Base-by-base conservation (phyloP, 1,284 basidiomycete species). In the Chalciporus sp. region DNA sequence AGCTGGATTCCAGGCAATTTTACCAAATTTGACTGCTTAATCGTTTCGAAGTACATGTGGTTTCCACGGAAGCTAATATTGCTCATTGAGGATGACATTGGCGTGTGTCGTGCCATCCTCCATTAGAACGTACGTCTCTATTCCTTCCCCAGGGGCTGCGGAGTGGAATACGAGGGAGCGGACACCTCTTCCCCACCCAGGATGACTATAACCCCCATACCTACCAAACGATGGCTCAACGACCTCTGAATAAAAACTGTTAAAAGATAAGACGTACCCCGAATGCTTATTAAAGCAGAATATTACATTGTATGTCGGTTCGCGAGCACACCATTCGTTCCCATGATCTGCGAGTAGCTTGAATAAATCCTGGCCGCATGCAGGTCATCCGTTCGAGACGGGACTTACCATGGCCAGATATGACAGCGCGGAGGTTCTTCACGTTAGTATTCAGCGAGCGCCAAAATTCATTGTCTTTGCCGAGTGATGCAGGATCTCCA, bases 211-310 rank as follows among this genome's bases (percentile, higher is more conserved):
- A 0, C 85, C 85, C 7, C 86, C 86, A 50, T 88, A 86, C 20
- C 86, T 86, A 19, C 43, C 33, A 35, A 29, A 40, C 5, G 42
- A 7, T 40, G 23, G 39, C 26, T 43, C 14, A 37, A 43, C 48
- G 2, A 8, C 44, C 28, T 29, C 43, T 11, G 28, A 19, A 46
- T 27, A 20, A 8, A 19, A 52, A 47, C 42, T 16, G 28, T 45
- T 17, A 28, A 20, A 41, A 8, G 35, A 28, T 19, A 41, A 8
- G 35, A 72, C 79, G 9, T 58, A 86, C 84, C 86, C 85, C 2
- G 85, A 84, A 64, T 88, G 86, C 64, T 89, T 89, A 61, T 79
- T 75, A 58, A 88, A 89, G 64, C 86, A 89, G 68, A 88, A 88
- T 1, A 86, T 80, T 11, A 85, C 78, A 37, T 80, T 68, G 59